A percentile compares a stretch with the other conserved stretches of the same genome.
These are phyloP conservation scores for Sporothrix brunneoviolacea DNA, from an alignment of 2,329 filamentous ascomycete genomes.

Conservation along the genomic window DNA sequence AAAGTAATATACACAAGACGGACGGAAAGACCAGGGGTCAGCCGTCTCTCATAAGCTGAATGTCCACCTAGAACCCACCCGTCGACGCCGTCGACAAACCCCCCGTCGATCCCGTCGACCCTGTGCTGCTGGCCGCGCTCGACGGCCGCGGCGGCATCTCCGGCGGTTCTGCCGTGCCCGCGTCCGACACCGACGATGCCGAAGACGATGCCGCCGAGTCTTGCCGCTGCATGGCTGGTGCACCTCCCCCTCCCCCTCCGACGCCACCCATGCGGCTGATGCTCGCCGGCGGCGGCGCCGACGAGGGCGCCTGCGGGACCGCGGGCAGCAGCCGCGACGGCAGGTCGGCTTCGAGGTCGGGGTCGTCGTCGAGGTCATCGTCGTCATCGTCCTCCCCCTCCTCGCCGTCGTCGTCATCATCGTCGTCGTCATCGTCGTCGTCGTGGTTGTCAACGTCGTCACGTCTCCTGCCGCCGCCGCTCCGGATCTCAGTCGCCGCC, in stretches of 20 bases:
- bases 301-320: slow-evolving; percentile 18
- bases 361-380: not conserved
- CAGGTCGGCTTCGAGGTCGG: slow-evolving; percentile 5
- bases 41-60: too few relatives aligned
- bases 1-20: too few relatives aligned
- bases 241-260: too few relatives aligned
- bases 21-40: too few relatives aligned
- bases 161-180: slow-evolving; percentile 18
- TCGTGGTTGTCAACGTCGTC: not conserved
- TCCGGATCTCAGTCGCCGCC: not conserved
- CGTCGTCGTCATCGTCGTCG: not conserved
- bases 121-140: slow-evolving; percentile 34
- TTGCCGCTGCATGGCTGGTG: slow-evolving; percentile 32
- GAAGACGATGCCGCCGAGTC: slow-evolving; percentile 13
- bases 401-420: not conserved
- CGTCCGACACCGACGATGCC: slow-evolving; percentile 24
- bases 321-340: slow-evolving; percentile 7
- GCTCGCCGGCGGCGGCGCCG: slow-evolving; percentile 16
- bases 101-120: slow-evolving; percentile 23
- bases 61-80: not conserved
- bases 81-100: not conserved
- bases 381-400: slow-evolving; percentile 1
- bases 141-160: slow-evolving; percentile 27
- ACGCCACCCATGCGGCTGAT: slow-evolving; percentile 32
- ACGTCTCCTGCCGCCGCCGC: slow-evolving; percentile 4